These are phyloP conservation scores for Salvia sclarea DNA, from an alignment of 305 asterid species.

Conservation along the genomic window DNA sequence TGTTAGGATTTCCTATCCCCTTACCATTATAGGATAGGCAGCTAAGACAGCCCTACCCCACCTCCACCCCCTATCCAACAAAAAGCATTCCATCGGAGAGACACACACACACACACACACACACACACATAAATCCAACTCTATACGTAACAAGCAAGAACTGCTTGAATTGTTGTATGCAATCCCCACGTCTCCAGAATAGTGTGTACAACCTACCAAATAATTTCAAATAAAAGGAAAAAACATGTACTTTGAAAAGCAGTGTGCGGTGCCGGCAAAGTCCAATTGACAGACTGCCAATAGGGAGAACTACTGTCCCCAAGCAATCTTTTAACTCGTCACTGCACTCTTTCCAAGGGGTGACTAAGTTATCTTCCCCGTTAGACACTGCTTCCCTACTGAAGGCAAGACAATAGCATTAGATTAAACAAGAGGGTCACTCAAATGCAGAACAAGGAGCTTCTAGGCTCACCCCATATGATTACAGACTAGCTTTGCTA, in stretches of 20 bases:
- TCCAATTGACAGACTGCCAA: conserved; percentile 81
- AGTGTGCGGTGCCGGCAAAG: conserved; percentile 87
- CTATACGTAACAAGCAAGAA: not conserved
- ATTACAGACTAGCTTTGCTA: conserved; percentile 88
- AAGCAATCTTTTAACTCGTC: conserved; percentile 82
- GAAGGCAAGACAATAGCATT: conserved; percentile 42
- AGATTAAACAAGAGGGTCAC: conserved; percentile 29
- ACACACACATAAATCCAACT: not conserved
- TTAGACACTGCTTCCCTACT: conserved; percentile 62
- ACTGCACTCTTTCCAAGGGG: conserved; percentile 82
- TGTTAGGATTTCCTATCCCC: not conserved
- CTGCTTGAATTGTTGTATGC: not conserved
- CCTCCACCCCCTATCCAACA: not conserved
- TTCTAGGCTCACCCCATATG: conserved; percentile 84
- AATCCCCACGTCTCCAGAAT: conserved; percentile 20
- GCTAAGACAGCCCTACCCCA: not conserved
- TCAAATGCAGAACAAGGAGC: conserved; percentile 21
- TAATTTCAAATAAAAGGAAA: conserved; percentile 18
- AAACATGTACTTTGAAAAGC: conserved; percentile 76
- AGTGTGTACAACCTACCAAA: conserved; percentile 16
- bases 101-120: too few species aligned
- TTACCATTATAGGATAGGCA: not conserved
- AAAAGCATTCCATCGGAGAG: not conserved
- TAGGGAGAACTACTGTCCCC: conserved; percentile 81
- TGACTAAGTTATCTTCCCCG: conserved; percentile 69